Percentiles rank a stretch among this genome's conserved stretches.
Evolutionary conservation across 164 flowering plant genomes (phyloP).

Genomic region (Stephania japonica): DNA sequence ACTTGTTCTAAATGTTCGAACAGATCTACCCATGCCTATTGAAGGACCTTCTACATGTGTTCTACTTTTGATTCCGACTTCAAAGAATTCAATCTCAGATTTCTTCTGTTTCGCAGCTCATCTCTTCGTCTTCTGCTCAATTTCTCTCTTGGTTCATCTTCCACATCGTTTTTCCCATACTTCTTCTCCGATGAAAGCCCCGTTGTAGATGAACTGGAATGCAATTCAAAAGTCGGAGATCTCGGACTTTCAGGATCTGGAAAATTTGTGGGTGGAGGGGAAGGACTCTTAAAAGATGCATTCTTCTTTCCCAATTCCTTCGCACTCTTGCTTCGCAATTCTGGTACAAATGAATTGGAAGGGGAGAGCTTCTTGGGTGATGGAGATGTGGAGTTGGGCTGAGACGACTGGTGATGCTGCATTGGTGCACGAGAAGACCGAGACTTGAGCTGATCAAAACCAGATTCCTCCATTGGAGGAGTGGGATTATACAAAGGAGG

Average conservation of each 20-base stretch:
- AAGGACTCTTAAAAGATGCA: slow-evolving; percentile 20
- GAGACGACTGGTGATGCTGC: slow-evolving; percentile 13
- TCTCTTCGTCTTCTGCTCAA: slow-evolving; percentile 16
- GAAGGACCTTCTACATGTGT: slow-evolving; percentile 8
- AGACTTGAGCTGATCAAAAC: slow-evolving; percentile 24
- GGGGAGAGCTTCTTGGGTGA: slow-evolving; percentile 44
- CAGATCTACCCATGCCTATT: slow-evolving; percentile 20
- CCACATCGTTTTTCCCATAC: slow-evolving; percentile 10
- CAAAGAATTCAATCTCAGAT: slow-evolving; percentile 13
- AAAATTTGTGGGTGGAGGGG: slow-evolving; percentile 26
- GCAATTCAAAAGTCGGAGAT: slow-evolving; percentile 17
- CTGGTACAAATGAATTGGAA: slow-evolving; percentile 36
- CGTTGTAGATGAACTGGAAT: slow-evolving; percentile 12
- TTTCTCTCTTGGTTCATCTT: slow-evolving; percentile 24
- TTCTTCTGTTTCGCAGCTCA: slow-evolving; percentile 5
- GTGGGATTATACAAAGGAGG: slow-evolving; percentile 24
- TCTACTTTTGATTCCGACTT: slow-evolving; percentile 10
- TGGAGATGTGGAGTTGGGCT: slow-evolving; percentile 24
- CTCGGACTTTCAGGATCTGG: slow-evolving; percentile 19
- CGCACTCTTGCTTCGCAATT: slow-evolving; percentile 30
- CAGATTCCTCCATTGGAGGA: slow-evolving; percentile 26
- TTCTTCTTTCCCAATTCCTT: slow-evolving; percentile 47
- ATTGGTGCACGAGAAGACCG: slow-evolving; percentile 24
- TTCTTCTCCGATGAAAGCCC: slow-evolving; percentile 17
- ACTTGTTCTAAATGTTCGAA: slow-evolving; percentile 20